Evolutionary conservation across 2,329 filamentous ascomycete genomes (phyloP), one percentile per base, ranked within the genome.

Genomic region (Paraconiothyrium brasiliense): DNA sequence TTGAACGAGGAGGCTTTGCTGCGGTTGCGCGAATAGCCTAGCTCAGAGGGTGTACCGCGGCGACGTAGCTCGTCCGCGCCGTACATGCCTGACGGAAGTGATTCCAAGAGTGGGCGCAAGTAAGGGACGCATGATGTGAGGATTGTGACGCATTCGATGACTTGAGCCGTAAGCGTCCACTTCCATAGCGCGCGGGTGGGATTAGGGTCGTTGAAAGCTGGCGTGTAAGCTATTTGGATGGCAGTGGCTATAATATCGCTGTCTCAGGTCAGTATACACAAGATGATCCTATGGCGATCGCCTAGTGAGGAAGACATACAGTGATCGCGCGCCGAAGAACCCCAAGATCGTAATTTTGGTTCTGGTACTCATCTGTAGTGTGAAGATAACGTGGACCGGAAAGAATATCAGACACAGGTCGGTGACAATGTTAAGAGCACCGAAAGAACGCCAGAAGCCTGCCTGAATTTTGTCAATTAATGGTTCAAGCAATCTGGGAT

Each of bases 121-220:
- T 78, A 77, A 0, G 75, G 75, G 2, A 78, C 67, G 51, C 75
- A 78, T 22, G 75, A 75, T 32, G 75, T 77, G 43, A 78, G 61
- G 24, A 78, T 76, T 0, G 75, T 77, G 39, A 76, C 73, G 62
- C 74, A 77, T 62, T 75, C 68, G 24, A 77, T 70, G 44, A 77
- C 67, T 41, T 77, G 75, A 6, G 75, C 70, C 16, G 72, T 57
- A 2, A 78, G 67, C 14, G 73, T 76, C 75, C 75, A 77, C 55
- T 74, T 76, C 75, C 74, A 78, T 1, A 77, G 63, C 32, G 70
- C 66, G 54, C 61, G 67, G 14, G 75, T 77, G 9, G 67, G 69
- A 35, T 76, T 71, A 0, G 49, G 34, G 5, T 74, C 75, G 3
- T 64, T 46, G 57, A 76, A 76, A 9, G 68, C 69, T 22, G 63